Conservation (phyloP, 1,284 basidiomycete genomes). For the Trametes pubescens region DNA sequence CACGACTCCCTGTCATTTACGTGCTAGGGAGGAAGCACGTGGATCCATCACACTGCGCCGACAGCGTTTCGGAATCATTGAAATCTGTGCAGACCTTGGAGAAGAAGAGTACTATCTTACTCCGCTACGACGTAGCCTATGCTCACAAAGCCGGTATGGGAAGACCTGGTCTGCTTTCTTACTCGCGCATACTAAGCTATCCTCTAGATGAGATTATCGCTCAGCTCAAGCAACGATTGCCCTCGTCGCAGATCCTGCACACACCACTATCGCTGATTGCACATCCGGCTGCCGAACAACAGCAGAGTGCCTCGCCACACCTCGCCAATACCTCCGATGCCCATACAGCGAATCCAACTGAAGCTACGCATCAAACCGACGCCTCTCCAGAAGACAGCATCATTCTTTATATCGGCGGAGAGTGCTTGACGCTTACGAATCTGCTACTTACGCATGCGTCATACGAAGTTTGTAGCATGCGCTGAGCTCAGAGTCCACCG, state of each 20-base stretch:
- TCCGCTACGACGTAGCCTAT: conserved; percentile 87
- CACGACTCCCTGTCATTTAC: conserved; percentile 85
- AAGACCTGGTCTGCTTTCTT: neutral
- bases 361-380: neutral
- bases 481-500: neutral
- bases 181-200: neutral
- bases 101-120: conserved; percentile 48
- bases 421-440: conserved; percentile 87
- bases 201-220: conserved; percentile 48
- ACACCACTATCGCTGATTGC: conserved; percentile 30
- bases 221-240: conserved; percentile 9
- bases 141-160: conserved; percentile 69
- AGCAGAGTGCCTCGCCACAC: neutral
- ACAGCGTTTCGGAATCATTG: conserved; percentile 51
- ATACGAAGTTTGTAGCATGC: conserved; percentile 46
- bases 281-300: conserved; percentile 21
- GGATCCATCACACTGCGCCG: conserved; percentile 59
- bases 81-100: conserved; percentile 23
- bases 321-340: neutral
- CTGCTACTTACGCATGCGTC: conserved; percentile 81
- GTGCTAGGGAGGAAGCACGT: conserved; percentile 78
- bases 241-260: conserved; percentile 34
- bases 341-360: neutral
- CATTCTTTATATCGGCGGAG: conserved; percentile 87
- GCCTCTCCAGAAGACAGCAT: conserved; percentile 34